Evolutionary conservation across 192 early-diverging fungal species (phyloP), one percentile per base, ranked within the genome.

Genomic region (Pecoramyces ruminantium): DNA sequence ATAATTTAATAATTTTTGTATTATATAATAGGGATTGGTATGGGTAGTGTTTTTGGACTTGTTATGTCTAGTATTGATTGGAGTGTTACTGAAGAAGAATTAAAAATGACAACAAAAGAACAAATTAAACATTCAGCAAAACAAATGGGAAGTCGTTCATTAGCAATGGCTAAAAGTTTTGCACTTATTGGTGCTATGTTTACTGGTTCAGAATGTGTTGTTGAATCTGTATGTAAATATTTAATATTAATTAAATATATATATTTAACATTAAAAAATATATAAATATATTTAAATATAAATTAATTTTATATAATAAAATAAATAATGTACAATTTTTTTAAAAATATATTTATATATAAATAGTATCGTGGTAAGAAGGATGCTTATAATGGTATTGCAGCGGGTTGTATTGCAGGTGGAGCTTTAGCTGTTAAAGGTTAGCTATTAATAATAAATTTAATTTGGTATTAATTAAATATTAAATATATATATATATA

Each of bases 291-390:
- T n/a, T n/a, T n/a, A n/a, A n/a, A n/a, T n/a, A n/a, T n/a, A n/a
- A n/a, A n/a, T n/a, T n/a, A n/a, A n/a, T n/a, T n/a, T n/a, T n/a
- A n/a, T n/a, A n/a, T n/a, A n/a, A n/a, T n/a, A n/a, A n/a, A n/a
- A n/a, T n/a, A n/a, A n/a, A n/a, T n/a, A n/a, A n/a, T n/a, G n/a
- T n/a, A n/a, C n/a, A n/a, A n/a, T n/a, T n/a, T n/a, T n/a, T n/a
- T n/a, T n/a, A n/a, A n/a, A n/a, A n/a, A n/a, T n/a, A n/a, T n/a
- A n/a, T n/a, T n/a, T n/a, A n/a, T n/a, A n/a, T n/a, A n/a, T n/a
- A n/a, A n/a, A n/a, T 87, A 92, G 89, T 98, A 96, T 83, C 92
- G 97, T 29, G 97, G 94, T 13, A 96, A 96, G 83, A 95, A 98
- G 85, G 97, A 99, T 83, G 86, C 96, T 28, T 95, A 94, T 85